These are phyloP conservation scores for Russula emetica DNA, from an alignment of 768 basidiomycete genomes.

Conservation along the genomic window DNA sequence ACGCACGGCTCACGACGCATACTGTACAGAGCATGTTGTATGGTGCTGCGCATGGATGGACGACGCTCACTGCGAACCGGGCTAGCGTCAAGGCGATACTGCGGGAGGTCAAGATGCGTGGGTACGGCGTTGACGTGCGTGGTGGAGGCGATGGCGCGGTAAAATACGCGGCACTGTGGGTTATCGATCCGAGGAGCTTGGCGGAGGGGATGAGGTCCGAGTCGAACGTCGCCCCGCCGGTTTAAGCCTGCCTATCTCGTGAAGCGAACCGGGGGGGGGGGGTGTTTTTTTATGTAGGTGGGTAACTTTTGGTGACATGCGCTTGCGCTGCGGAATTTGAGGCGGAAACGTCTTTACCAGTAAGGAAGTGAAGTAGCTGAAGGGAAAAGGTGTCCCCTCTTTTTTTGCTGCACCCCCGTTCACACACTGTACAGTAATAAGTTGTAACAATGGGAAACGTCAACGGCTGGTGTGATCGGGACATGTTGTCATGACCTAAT, in stretches of 20 bases:
- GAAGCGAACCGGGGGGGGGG: neutral
- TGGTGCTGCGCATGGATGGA: conserved; percentile 69
- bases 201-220: conserved; percentile 54
- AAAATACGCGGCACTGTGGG: conserved; percentile 51
- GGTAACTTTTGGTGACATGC: neutral
- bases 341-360: neutral
- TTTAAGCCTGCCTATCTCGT: neutral
- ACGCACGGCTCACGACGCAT: conserved; percentile 65
- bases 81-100: conserved; percentile 73
- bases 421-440: neutral
- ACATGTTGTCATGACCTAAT: conserved; percentile 10
- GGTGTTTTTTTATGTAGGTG: neutral
- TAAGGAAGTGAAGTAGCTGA: neutral
- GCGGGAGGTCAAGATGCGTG: conserved; percentile 52
- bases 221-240: conserved; percentile 31
- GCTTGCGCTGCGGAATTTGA: neutral
- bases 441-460: conserved; percentile 2
- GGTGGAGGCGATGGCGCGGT: conserved; percentile 16
- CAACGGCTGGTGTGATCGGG: neutral
- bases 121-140: conserved; percentile 25
- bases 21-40: conserved; percentile 70
- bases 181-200: conserved; percentile 75
- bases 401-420: neutral
- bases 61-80: conserved; percentile 83
- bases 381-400: neutral